These are phyloP conservation scores for Komagataella kurtzmanii DNA, from an alignment of 805 yeast species.

Conservation along the genomic window DNA sequence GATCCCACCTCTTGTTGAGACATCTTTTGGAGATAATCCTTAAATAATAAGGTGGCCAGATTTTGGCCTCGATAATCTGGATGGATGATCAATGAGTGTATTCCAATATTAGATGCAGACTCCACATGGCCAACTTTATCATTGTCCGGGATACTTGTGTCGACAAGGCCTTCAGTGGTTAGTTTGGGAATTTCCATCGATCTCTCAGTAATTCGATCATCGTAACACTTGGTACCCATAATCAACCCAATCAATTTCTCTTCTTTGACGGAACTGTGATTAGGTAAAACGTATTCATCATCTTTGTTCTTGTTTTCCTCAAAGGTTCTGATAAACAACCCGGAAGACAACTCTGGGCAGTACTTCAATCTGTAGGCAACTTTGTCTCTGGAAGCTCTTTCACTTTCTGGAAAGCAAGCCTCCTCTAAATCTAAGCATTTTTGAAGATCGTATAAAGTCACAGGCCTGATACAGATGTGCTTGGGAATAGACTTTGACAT, in stretches of 20 bases:
- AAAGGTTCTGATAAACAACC: constrained; percentile 70
- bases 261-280: constrained; percentile 33
- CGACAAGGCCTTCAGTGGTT: constrained; percentile 10
- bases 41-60: constrained; percentile 69
- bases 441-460: constrained; percentile 59
- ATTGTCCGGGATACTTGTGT: constrained; percentile 8
- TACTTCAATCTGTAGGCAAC: constrained; percentile 54
- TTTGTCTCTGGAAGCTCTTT: constrained; percentile 55
- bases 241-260: constrained; percentile 73
- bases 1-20: constrained; percentile 80
- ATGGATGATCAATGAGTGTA: constrained; percentile 71
- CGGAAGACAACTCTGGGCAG: constrained; percentile 88
- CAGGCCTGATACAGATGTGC: constrained; percentile 61
- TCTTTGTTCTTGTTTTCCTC: constrained; percentile 12
- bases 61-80: constrained; percentile 72
- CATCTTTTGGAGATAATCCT: constrained; percentile 84
- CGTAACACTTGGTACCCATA: constrained; percentile 57
- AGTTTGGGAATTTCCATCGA: constrained; percentile 47
- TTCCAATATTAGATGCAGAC: constrained; percentile 56
- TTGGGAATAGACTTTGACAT: constrained; percentile 22
- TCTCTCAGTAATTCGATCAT: constrained; percentile 35
- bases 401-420: constrained; percentile 55
- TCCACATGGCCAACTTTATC: constrained; percentile 54
- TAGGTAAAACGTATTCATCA: constrained; percentile 23
- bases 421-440: constrained; percentile 50